Evolutionary conservation across 305 asterid genomes (phyloP).

Genomic region (Salvia sclarea): DNA sequence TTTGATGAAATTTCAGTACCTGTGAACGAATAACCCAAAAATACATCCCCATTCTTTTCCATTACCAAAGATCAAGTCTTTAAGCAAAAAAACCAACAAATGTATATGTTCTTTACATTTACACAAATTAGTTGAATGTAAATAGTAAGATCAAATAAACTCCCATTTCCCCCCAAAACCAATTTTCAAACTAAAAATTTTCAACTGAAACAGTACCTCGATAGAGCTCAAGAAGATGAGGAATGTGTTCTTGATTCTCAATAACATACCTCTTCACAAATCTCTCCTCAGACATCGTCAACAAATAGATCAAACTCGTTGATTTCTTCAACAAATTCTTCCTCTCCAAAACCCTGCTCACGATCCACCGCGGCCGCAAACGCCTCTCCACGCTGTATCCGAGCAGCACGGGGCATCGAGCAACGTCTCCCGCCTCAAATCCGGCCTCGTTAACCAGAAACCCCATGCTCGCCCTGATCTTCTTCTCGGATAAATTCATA

Average conservation of each 20-base stretch:
- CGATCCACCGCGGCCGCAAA: conserved; percentile 23
- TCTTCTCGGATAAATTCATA: conserved; percentile 27
- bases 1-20: too few species aligned
- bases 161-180: background rate
- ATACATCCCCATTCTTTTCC: too few species aligned
- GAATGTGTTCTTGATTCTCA: background rate
- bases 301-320: background rate
- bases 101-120: too few species aligned
- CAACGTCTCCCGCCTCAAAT: background rate
- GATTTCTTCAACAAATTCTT: conserved; percentile 21
- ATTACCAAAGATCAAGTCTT: too few species aligned
- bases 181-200: too few species aligned
- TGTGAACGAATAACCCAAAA: too few species aligned
- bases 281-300: background rate
- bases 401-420: conserved; percentile 18
- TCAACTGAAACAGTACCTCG: background rate
- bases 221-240: conserved; percentile 13
- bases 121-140: too few species aligned
- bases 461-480: conserved; percentile 23
- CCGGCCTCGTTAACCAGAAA: conserved; percentile 24
- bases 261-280: conserved; percentile 1
- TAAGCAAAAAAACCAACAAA: too few species aligned
- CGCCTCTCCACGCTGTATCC: conserved; percentile 17
- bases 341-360: conserved; percentile 1
- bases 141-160: too few species aligned